Conservation (phyloP, 768 basidiomycete species). For the Termitomyces eurrhizus region DNA sequence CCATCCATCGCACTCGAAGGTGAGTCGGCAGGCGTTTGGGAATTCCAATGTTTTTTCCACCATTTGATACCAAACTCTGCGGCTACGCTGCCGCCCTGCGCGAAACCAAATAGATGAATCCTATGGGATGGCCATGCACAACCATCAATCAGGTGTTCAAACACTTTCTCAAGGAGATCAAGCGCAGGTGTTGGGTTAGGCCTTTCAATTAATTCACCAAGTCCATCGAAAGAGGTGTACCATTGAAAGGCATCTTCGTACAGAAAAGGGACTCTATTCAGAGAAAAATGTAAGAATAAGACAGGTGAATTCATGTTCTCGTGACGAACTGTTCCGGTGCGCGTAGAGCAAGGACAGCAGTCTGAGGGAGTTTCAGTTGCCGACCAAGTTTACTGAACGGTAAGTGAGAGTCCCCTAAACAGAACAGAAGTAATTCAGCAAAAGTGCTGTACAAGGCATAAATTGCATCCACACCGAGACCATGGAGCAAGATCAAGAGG, state of each 20-base stretch:
- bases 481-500: constrained; percentile 79
- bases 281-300: background rate
- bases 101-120: constrained; percentile 89
- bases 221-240: constrained; percentile 77
- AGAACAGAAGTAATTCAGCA: background rate
- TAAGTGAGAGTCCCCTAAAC: constrained; percentile 70
- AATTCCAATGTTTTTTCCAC: constrained; percentile 40
- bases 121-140: constrained; percentile 62
- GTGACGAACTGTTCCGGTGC: constrained; percentile 70
- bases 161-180: constrained; percentile 44
- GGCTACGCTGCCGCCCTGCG: constrained; percentile 79
- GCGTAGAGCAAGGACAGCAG: constrained; percentile 76
- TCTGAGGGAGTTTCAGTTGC: constrained; percentile 83
- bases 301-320: background rate
- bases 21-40: constrained; percentile 9
- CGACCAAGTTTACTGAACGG: constrained; percentile 76
- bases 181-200: constrained; percentile 76
- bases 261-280: constrained; percentile 66
- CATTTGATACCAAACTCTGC: constrained; percentile 58
- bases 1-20: constrained; percentile 16
- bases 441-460: background rate
- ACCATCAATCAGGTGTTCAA: constrained; percentile 53
- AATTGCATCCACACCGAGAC: constrained; percentile 55
- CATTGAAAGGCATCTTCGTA: constrained; percentile 82
- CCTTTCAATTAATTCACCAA: constrained; percentile 65